These are phyloP conservation scores for Arthroderma sp. DNA, from an alignment of 2,329 filamentous ascomycete species.

Conservation along the genomic window DNA sequence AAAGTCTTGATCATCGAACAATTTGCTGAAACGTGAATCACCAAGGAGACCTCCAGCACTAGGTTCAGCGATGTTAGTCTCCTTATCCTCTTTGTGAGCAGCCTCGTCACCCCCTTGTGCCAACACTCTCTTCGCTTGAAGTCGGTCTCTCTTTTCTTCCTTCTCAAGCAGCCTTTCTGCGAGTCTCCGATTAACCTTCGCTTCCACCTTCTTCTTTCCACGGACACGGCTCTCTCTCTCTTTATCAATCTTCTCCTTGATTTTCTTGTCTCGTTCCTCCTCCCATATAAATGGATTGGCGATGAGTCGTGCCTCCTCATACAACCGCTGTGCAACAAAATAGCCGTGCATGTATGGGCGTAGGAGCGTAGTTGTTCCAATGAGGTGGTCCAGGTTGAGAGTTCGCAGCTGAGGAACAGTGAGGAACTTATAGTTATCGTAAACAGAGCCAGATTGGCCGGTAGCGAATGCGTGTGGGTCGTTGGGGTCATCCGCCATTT, in stretches of 20 bases:
- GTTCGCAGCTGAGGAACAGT: conserved; percentile 74
- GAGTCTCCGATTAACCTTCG: conserved; percentile 71
- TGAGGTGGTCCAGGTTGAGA: conserved; percentile 74
- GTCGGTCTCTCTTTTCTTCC: conserved; percentile 44
- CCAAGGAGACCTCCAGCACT: conserved; percentile 50
- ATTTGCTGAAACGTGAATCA: conserved; percentile 72
- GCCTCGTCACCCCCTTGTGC: conserved; percentile 46
- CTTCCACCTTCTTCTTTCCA: conserved; percentile 76
- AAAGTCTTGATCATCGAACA: conserved; percentile 92
- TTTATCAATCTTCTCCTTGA: conserved; percentile 93
- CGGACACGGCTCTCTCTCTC: conserved; percentile 90
- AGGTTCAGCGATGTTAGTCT: conserved; percentile 1
- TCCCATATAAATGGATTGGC: conserved; percentile 90
- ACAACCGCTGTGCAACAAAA: conserved; percentile 88
- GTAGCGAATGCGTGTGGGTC: conserved; percentile 45
- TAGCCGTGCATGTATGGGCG: conserved; percentile 98
- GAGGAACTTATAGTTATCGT: conserved; percentile 99
- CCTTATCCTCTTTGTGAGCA: conserved; percentile 22
- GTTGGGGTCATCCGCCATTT: conserved; percentile 77
- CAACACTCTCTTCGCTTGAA: conserved; percentile 36
- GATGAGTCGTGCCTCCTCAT: conserved; percentile 88
- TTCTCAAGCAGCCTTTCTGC: conserved; percentile 51
- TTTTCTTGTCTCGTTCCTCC: conserved; percentile 77
- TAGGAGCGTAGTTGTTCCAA: conserved; percentile 79
- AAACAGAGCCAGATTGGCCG: conserved; percentile 55